phyloP scores from a whole-genome alignment of 352 stramenopile genomes.

The Globisporangium spinosum region DNA sequence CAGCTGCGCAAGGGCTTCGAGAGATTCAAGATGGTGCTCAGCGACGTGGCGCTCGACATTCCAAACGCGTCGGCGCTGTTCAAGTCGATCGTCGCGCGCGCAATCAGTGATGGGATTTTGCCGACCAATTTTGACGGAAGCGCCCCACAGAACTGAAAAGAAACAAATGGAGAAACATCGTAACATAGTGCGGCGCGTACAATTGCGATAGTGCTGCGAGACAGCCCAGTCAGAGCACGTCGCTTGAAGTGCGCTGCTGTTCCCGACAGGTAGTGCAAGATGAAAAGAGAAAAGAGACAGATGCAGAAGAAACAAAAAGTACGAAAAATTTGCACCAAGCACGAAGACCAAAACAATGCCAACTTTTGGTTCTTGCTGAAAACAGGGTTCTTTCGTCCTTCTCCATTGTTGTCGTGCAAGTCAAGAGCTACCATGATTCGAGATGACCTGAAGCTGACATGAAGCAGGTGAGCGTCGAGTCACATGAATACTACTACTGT shows the following conservation, averaged over 20 bases:
- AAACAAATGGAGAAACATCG: slow-evolving; percentile 2
- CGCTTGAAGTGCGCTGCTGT: background rate
- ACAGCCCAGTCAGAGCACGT: background rate
- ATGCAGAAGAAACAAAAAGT: background rate
- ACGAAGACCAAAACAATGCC: background rate
- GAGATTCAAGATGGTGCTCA: slow-evolving; percentile 65
- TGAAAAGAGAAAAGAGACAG: background rate
- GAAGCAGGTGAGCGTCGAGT: background rate
- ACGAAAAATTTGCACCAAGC: background rate
- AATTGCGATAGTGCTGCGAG: background rate
- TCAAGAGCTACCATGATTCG: background rate
- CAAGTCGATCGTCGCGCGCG: slow-evolving; percentile 34
- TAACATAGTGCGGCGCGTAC: slow-evolving; percentile 5
- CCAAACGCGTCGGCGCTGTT: slow-evolving; percentile 52
- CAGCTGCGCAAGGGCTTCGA: slow-evolving; percentile 84
- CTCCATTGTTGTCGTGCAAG: background rate
- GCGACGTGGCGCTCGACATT: slow-evolving; percentile 68
- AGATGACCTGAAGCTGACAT: background rate
- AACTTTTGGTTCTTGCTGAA: background rate
- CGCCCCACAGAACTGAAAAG: slow-evolving; percentile 18
- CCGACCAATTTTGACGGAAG: slow-evolving; percentile 45
- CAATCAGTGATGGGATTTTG: slow-evolving; percentile 44
- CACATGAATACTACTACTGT: background rate
- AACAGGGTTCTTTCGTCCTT: background rate
- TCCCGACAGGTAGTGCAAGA: background rate